Conservation (phyloP, 495 filamentous ascomycete species). For the Xylaria castorea region DNA sequence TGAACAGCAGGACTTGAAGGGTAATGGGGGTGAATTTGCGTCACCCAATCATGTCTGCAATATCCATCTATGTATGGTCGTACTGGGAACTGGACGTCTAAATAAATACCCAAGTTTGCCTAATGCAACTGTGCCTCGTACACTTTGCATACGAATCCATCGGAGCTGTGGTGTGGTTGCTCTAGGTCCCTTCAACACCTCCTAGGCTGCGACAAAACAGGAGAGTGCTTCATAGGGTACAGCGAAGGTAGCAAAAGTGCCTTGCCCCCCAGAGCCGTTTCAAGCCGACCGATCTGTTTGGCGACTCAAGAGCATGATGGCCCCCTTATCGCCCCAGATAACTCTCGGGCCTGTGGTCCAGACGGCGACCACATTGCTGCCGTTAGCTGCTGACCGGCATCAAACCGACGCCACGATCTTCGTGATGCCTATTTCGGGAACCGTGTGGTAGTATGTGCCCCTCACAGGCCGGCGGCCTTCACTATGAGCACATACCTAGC, state of each 20-base stretch:
- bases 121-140: constrained; percentile 23
- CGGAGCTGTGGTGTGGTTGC: constrained; percentile 5
- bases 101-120: not conserved
- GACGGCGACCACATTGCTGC: not conserved
- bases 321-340: not conserved
- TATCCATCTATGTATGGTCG: constrained; percentile 6
- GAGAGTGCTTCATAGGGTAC: constrained; percentile 1
- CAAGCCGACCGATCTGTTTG: constrained; percentile 2
- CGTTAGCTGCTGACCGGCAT: constrained; percentile 11
- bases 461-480: not conserved
- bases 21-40: not conserved
- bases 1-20: not conserved
- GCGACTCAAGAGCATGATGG: not conserved
- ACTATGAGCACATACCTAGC: not conserved
- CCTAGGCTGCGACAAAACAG: constrained; percentile 1
- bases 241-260: not conserved
- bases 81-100: constrained; percentile 1
- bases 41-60: not conserved
- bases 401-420: constrained; percentile 9
- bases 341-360: not conserved
- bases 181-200: constrained; percentile 1
- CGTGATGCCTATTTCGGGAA: constrained; percentile 10
- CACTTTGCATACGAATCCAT: not conserved
- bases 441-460: constrained; percentile 10
- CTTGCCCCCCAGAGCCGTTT: constrained; percentile 14